Base-by-base conservation (phyloP, 169 alveolate species). In the Plasmodium cynomolgi region DNA sequence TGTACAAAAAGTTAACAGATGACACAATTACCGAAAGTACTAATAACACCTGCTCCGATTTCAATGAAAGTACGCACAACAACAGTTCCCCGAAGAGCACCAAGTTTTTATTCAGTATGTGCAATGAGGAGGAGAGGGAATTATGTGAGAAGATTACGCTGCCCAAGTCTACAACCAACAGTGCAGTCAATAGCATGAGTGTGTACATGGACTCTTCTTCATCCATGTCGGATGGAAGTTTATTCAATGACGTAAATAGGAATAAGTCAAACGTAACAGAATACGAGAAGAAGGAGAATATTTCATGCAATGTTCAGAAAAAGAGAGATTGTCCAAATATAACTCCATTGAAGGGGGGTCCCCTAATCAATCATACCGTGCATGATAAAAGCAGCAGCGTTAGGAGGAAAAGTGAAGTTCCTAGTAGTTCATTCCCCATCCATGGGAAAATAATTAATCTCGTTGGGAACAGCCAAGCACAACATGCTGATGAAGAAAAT, bases 21-120 rank as follows among this genome's bases (percentile, higher is more conserved):
- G 84, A 74, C n/a, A 68, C 92, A 71, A 17, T 54, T 47, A n/a
- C 80, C 34, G 84, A 84, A 84, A 84, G 80, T 39, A 47, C 85
- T 5, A 75, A 74, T 8, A 41, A 84, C 72, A 75, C 84, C 6
- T 74, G 23, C 56, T 84, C 84, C 41, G 84, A 84, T 74, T 54
- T 84, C 39, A 75, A 75, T 34, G 84, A 84, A 41, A 74, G 84
- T 34, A 23, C 72, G 33, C 20, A 50, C 68, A 81, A 83, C 34
- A 83, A 39, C 29, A 62, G 84, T 37, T 31, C 37, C 37, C 33
- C 85, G 13, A 41, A 73, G 37, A 74, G 54, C 54, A 44, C 84
- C 6, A 75, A 84, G 73, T 47, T 23, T 33, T 47, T 84, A 29
- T 31, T 71, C 34, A 75, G 68, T n/a, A 44, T 29, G 17, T 13